phyloP scores from a whole-genome alignment of 352 stramenopile genomes.

The Phytopythium aichiense region DNA sequence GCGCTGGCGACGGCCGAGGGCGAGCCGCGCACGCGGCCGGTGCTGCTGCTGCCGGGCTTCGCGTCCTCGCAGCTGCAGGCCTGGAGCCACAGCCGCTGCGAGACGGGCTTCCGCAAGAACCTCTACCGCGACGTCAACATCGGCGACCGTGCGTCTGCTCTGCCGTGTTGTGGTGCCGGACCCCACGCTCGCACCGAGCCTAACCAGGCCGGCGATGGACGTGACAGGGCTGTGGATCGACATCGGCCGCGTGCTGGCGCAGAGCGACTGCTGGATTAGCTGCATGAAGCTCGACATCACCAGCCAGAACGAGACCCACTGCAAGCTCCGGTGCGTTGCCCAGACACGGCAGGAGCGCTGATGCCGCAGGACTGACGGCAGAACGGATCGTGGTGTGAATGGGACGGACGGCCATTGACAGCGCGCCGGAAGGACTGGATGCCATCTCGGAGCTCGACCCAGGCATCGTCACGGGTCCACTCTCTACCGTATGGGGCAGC shows the following conservation, averaged over 20 bases:
- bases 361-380: no score
- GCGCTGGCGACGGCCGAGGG: slow-evolving; percentile 5
- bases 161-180: no score
- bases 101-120: slow-evolving; percentile 66
- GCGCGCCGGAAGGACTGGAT: slow-evolving; percentile 48
- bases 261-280: slow-evolving; percentile 70
- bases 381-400: no score
- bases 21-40: slow-evolving; percentile 32
- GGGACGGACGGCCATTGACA: slow-evolving; percentile 8
- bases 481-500: slow-evolving; percentile 68
- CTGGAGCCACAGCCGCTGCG: slow-evolving; percentile 57
- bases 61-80: slow-evolving; percentile 74
- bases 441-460: slow-evolving; percentile 74
- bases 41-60: slow-evolving; percentile 75
- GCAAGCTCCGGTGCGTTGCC: slow-evolving; percentile 56
- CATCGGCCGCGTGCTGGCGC: slow-evolving; percentile 59
- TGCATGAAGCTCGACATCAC: slow-evolving; percentile 73
- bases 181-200: neutral
- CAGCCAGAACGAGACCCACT: slow-evolving; percentile 66
- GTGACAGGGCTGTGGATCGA: slow-evolving; percentile 64
- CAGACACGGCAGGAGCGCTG: no score
- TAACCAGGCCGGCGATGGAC: neutral
- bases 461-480: slow-evolving; percentile 62
- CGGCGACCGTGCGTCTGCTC: slow-evolving; percentile 49
- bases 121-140: slow-evolving; percentile 76